Base-by-base conservation (phyloP, 2,329 filamentous ascomycete genomes). In the Diaporthe australafricana region DNA sequence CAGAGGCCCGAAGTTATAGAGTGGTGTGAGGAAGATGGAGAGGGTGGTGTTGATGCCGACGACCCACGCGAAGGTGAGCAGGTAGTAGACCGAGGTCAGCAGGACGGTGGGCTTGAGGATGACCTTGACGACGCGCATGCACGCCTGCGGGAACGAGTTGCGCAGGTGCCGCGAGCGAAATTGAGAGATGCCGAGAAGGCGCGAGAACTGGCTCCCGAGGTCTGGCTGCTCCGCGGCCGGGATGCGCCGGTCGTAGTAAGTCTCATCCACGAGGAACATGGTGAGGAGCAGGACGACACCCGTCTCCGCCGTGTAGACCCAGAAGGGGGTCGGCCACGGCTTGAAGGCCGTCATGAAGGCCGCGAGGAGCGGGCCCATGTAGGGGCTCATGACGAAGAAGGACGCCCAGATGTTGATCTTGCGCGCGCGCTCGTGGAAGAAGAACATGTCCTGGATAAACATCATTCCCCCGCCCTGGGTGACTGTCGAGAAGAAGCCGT, bases 391-490 rank as follows among this genome's bases (percentile, higher is more conserved):
- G 67, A 84, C 78, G 75, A 84, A 81, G 71, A 83, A 80, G 3
- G 80, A 78, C 75, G 83, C 84, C 84, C 84, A 87, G 47, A 87
- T 79, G 63, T 85, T 84, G 72, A 87, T 86, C 76, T 87, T 87
- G 27, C 85, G 78, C 0, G 85, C 85, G 45, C 86, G 81, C 73
- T 90, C 84, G 75, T 90, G 88, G 78, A 89, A 88, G 80, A 88
- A 90, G 81, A 89, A 91, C 71, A 89, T 83, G 77, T 90, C 88
- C 68, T 88, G 86, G 76, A 89, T 85, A 76, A 86, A 86, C 75
- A 87, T 85, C 66, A 89, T 80, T 12, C 85, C 86, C 20, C 82
- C 81, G 5, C 80, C 83, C 71, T 86, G 84, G 9, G 79, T 77
- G 9, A 84, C 83, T 5, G 85, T 86, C 42, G 81, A 82, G 77